A percentile compares a stretch with the other conserved stretches of the same genome.
phyloP scores from a whole-genome alignment of 108 stramenopile genomes.

The Pseudonitzschia pungens region DNA sequence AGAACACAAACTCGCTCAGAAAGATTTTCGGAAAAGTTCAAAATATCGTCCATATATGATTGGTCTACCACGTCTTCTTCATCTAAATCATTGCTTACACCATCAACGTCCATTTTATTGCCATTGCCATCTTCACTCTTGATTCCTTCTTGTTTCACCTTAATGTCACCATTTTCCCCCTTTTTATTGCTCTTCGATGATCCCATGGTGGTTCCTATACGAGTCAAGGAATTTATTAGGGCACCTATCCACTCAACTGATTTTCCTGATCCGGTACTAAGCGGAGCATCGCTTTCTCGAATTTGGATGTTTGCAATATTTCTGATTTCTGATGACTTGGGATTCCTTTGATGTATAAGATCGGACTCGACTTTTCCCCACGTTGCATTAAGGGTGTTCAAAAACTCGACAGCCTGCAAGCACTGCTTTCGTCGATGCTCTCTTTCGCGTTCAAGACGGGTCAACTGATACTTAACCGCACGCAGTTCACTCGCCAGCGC shows the following conservation, averaged over 20 bases:
- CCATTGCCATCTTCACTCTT: not conserved
- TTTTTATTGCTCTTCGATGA: slow-evolving; percentile 12
- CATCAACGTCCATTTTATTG: slow-evolving; percentile 9
- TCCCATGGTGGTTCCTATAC: slow-evolving; percentile 14
- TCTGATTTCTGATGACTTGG: not conserved
- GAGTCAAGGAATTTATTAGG: slow-evolving; percentile 32
- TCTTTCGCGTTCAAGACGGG: slow-evolving; percentile 63
- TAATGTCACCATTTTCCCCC: slow-evolving; percentile 11
- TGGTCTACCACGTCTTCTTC: not conserved
- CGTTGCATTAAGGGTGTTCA: slow-evolving; percentile 40
- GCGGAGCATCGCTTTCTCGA: slow-evolving; percentile 11
- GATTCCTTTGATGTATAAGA: slow-evolving; percentile 12
- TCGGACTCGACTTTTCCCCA: slow-evolving; percentile 57
- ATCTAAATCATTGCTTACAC: not conserved
- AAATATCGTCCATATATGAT: slow-evolving; percentile 44
- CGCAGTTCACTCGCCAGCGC: slow-evolving; percentile 74
- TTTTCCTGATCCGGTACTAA: slow-evolving; percentile 44
- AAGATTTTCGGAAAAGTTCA: slow-evolving; percentile 28
- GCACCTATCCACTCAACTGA: slow-evolving; percentile 37
- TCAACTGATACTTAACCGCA: slow-evolving; percentile 50
- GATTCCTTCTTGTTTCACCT: not conserved
- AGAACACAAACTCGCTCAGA: slow-evolving; percentile 43
- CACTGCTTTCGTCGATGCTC: slow-evolving; percentile 64
- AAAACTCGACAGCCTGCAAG: slow-evolving; percentile 37
- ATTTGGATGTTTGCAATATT: not conserved